Evolutionary conservation across 2,329 filamentous ascomycete genomes (phyloP), one percentile per base, ranked within the genome.

Genomic region (Chrysoporthe austroafricana): DNA sequence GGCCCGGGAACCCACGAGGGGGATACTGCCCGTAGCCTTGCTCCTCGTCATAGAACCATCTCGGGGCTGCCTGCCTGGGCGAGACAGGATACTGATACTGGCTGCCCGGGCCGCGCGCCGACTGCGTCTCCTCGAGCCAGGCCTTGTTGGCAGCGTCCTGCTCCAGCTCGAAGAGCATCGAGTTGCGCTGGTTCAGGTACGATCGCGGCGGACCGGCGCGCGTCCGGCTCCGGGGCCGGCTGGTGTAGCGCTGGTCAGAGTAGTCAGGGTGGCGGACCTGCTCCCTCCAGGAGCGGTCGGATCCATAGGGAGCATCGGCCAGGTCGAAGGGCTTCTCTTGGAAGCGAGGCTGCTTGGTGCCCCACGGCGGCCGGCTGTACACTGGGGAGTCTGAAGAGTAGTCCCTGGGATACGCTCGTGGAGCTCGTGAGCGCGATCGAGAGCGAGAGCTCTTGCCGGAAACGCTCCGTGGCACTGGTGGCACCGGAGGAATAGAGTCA

Each of bases 231-330:
- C 32, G 21, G 21, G 60, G 61, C 34, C 61, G 34, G 62, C n/a
- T 65, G 1, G 48, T 46, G 32, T 62, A 56, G 32, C 66, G 66
- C n/a, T 57, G 62, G 50, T 64, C 46, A 32, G 63, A 36, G 13
- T 60, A 61, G 60, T 68, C 66, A 16, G 62, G 62, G 8, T 68
- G 66, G 14, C 66, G 48, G 18, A 57, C 64, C 62, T 68, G 62
- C 50, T 68, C 66, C 62, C 66, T 65, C 66, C 62, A 68, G 42
- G 62, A 57, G 34, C 66, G 66, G 43, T 68, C 66, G 26, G 66
- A 62, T 13, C 66, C 66, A 56, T 64, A 65, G 34, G 63, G 43
- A 26, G 56, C 57, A 18, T 64, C 66, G 7, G 9, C 39, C 14
- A 26, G 26, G 18, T 68, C 62, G 13, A 46, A 62, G 48, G 54